Percentiles rank a stretch among this genome's conserved stretches.
Conservation (phyloP, 192 early-diverging fungal genomes). For the Pecoramyces ruminantium region DNA sequence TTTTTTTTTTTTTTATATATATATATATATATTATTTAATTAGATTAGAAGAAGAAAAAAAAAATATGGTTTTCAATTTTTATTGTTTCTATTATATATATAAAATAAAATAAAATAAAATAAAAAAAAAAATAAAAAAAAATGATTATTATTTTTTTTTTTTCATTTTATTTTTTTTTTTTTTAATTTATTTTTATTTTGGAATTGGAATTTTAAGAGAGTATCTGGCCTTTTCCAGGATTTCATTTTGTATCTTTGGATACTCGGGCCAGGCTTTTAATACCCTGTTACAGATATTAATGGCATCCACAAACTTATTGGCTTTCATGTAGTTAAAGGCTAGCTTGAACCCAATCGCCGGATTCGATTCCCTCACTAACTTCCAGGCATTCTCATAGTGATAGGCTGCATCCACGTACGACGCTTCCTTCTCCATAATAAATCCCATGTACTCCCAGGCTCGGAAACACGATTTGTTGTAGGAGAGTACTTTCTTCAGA, state of each 20-base stretch:
- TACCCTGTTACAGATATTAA: constrained; percentile 29
- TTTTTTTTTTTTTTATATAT: too few species aligned
- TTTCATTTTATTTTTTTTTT: too few species aligned
- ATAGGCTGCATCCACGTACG: constrained; percentile 26
- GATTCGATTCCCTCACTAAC: constrained; percentile 21
- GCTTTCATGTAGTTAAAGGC: constrained; percentile 39
- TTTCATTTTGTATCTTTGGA: constrained; percentile 28
- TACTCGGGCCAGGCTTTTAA: constrained; percentile 28
- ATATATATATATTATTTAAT: too few species aligned
- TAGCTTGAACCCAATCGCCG: constrained; percentile 31
- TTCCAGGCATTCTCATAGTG: constrained; percentile 29
- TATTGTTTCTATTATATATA: too few species aligned
- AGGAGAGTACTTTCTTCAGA: constrained; percentile 13
- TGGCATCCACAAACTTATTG: constrained; percentile 25
- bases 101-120: too few species aligned
- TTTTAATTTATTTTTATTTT: background rate
- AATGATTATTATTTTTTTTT: too few species aligned
- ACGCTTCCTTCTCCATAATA: constrained; percentile 36
- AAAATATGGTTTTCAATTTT: too few species aligned
- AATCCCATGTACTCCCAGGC: constrained; percentile 34
- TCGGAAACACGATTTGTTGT: constrained; percentile 26
- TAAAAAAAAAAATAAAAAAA: too few species aligned
- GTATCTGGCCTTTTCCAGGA: constrained; percentile 18
- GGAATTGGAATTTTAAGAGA: background rate
- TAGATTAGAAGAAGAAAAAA: too few species aligned